phyloP scores from a whole-genome alignment of 352 stramenopile species.

The Stephanocyclus meneghinianus region DNA sequence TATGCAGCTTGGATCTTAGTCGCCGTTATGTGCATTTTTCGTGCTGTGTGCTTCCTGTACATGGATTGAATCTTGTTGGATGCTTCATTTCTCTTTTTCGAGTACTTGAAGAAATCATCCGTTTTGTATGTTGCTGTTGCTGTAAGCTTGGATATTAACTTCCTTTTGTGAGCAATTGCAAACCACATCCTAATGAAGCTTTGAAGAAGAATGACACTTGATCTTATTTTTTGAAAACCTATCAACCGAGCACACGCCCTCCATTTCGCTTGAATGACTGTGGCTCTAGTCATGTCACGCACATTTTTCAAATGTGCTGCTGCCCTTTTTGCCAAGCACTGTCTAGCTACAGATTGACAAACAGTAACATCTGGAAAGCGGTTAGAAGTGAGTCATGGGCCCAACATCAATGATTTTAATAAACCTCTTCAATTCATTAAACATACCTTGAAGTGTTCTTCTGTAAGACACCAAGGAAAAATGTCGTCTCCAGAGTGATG shows the following conservation, averaged over 20 bases:
- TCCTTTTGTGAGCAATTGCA: neutral
- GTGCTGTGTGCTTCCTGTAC: too few species aligned
- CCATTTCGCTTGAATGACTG: constrained; percentile 3
- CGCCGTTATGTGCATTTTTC: too few species aligned
- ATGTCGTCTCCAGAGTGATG: neutral
- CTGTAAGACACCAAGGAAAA: neutral
- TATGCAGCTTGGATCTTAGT: too few species aligned
- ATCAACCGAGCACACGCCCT: neutral
- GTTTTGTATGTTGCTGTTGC: neutral
- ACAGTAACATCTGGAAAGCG: neutral
- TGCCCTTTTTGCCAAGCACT: neutral
- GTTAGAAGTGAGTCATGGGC: neutral
- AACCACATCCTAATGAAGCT: neutral
- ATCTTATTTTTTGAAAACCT: neutral
- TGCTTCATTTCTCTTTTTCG: constrained; percentile 4
- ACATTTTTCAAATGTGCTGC: neutral
- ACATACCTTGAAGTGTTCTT: neutral
- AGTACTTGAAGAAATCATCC: constrained; percentile 1
- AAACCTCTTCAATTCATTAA: neutral
- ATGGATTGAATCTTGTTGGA: neutral
- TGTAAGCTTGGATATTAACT: neutral
- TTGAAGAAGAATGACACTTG: neutral
- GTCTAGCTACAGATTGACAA: neutral
- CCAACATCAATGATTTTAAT: neutral
- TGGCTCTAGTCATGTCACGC: neutral